phyloP scores from a whole-genome alignment of 768 basidiomycete genomes.

The Collybia sp. region DNA sequence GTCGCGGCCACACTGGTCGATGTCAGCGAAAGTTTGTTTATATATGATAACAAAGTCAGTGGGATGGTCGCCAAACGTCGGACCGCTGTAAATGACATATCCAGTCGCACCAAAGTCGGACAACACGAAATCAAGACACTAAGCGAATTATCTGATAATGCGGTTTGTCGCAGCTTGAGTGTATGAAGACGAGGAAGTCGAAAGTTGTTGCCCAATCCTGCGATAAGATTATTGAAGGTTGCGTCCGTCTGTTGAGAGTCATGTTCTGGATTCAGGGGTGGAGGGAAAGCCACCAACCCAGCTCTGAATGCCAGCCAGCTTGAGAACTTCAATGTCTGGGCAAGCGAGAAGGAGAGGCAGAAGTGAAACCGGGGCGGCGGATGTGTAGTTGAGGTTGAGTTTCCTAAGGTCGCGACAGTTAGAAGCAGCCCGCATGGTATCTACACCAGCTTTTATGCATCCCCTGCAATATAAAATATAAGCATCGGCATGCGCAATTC shows the following conservation, averaged over 20 bases:
- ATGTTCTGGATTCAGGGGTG: neutral
- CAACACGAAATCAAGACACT: constrained; percentile 35
- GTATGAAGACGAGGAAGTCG: constrained; percentile 37
- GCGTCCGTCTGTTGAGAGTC: constrained; percentile 45
- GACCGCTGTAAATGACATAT: constrained; percentile 60
- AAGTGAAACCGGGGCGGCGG: constrained; percentile 44
- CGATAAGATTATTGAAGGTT: constrained; percentile 43
- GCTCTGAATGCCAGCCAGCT: constrained; percentile 56
- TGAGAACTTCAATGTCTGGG: constrained; percentile 45
- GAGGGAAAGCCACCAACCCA: constrained; percentile 39
- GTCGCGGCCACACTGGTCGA: constrained; percentile 40
- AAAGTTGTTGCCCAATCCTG: constrained; percentile 16
- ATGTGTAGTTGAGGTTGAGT: constrained; percentile 61
- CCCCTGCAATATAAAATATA: constrained; percentile 33
- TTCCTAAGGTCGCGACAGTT: constrained; percentile 38
- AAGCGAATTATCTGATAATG: constrained; percentile 46
- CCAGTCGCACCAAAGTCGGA: constrained; percentile 50
- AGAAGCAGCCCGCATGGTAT: constrained; percentile 40
- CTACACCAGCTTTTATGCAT: constrained; percentile 50
- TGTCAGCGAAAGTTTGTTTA: constrained; percentile 64
- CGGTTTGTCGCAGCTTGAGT: constrained; percentile 55
- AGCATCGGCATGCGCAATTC: constrained; percentile 2
- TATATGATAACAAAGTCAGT: constrained; percentile 8
- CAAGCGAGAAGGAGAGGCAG: constrained; percentile 33
- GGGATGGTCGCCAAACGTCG: constrained; percentile 27